phyloP scores from a whole-genome alignment of 331 rosid species.

The Malus hybrid region DNA sequence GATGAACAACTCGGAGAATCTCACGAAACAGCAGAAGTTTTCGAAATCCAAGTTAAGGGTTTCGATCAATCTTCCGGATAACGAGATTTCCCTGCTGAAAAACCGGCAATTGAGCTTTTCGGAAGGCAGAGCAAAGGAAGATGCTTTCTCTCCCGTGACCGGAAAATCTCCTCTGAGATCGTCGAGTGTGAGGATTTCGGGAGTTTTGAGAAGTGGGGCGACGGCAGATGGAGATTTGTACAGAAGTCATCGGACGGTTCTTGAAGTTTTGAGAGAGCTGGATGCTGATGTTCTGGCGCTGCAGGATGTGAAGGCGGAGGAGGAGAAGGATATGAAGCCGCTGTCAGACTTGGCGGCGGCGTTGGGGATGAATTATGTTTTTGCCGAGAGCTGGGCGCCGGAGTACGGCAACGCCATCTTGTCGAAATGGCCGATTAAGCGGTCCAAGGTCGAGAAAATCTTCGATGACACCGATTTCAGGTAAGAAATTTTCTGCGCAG shows the following conservation, averaged over 20 bases:
- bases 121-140: constrained; percentile 32
- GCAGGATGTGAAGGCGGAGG: constrained; percentile 96
- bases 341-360: constrained; percentile 80
- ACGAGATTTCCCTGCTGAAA: constrained; percentile 69
- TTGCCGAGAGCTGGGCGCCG: constrained; percentile 99
- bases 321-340: constrained; percentile 88
- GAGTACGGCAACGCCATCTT: constrained; percentile 86
- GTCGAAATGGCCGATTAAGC: constrained; percentile 86
- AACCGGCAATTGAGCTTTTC: constrained; percentile 58
- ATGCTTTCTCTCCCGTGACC: background rate
- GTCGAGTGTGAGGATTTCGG: constrained; percentile 20
- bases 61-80: constrained; percentile 79
- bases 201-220: background rate
- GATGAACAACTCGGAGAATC: constrained; percentile 22
- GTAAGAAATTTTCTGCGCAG: constrained; percentile 9
- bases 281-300: constrained; percentile 78
- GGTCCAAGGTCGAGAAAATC: constrained; percentile 54
- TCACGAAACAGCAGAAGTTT: constrained; percentile 22
- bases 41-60: constrained; percentile 62
- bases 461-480: constrained; percentile 80
- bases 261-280: constrained; percentile 79
- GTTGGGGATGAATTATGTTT: constrained; percentile 73
- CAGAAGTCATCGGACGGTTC: constrained; percentile 40
- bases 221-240: background rate
- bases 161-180: constrained; percentile 24